A percentile compares a stretch with the other conserved stretches of the same genome.
Conservation (phyloP, 805 yeast species). For the Pichia thaimueangensis region DNA sequence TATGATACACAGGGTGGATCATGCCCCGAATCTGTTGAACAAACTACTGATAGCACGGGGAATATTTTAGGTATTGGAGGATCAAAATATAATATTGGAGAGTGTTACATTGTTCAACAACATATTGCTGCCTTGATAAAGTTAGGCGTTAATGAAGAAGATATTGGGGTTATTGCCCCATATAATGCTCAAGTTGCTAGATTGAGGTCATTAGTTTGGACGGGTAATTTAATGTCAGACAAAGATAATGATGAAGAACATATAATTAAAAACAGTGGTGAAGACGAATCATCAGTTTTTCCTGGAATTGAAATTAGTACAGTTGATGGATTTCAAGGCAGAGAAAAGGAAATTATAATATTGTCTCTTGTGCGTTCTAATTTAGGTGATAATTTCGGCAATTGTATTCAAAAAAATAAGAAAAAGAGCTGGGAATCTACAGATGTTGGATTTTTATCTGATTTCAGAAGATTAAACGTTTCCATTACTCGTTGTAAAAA, state of each 20-base stretch:
- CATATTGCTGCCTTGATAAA: constrained; percentile 49
- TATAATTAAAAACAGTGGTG: neutral
- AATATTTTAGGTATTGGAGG: constrained; percentile 19
- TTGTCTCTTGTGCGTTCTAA: constrained; percentile 81
- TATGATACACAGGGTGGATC: constrained; percentile 91
- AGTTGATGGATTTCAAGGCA: constrained; percentile 94
- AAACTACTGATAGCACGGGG: constrained; percentile 16
- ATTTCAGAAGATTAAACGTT: constrained; percentile 77
- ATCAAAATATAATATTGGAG: constrained; percentile 76
- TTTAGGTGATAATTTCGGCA: constrained; percentile 9
- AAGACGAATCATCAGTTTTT: constrained; percentile 27
- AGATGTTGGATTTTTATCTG: constrained; percentile 79
- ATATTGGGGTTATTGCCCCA: constrained; percentile 86
- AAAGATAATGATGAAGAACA: constrained; percentile 11
- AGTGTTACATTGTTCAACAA: constrained; percentile 51
- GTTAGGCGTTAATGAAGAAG: constrained; percentile 45
- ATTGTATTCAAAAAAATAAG: constrained; percentile 27
- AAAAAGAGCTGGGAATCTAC: constrained; percentile 21
- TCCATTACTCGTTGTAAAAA: constrained; percentile 88
- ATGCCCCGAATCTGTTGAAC: constrained; percentile 53
- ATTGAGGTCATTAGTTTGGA: constrained; percentile 41
- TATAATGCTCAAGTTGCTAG: constrained; percentile 79
- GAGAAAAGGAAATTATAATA: constrained; percentile 85
- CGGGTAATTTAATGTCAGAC: constrained; percentile 13
- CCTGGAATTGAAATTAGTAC: constrained; percentile 71